These are phyloP conservation scores for Chlamydomonas schloesseri DNA, from an alignment of 139 green algal species.

Conservation along the genomic window DNA sequence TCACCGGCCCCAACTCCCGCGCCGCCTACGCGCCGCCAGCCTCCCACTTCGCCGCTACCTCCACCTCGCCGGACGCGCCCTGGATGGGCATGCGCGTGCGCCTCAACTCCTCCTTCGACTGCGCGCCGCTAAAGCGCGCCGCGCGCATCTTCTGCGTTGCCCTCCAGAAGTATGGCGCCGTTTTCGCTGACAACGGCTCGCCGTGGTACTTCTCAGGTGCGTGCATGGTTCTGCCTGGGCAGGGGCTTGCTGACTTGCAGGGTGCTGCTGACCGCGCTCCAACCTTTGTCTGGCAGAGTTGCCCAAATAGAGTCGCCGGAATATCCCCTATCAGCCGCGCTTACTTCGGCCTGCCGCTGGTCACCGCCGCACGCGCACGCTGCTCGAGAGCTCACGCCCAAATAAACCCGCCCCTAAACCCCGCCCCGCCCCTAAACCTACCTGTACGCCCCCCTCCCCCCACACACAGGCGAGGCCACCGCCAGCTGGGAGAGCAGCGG, in stretches of 20 bases:
- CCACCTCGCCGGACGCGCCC: constrained; percentile 25
- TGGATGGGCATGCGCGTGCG: constrained; percentile 54
- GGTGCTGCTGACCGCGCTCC: too few relatives aligned
- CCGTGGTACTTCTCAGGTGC: constrained; percentile 32
- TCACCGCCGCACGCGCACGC: too few relatives aligned
- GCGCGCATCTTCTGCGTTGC: constrained; percentile 47
- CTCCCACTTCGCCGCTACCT: constrained; percentile 35
- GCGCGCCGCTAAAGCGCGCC: constrained; percentile 4
- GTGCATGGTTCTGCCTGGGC: not conserved
- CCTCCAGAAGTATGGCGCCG: constrained; percentile 52
- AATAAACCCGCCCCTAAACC: too few relatives aligned
- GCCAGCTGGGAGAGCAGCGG: constrained; percentile 3
- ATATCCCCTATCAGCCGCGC: too few relatives aligned
- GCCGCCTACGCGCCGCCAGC: constrained; percentile 39
- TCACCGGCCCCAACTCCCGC: constrained; percentile 48
- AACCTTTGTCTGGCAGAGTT: too few relatives aligned
- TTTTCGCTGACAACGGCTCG: constrained; percentile 57
- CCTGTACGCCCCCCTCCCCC: not conserved
- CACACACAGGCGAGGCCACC: constrained; percentile 6
- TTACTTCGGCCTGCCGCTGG: too few relatives aligned
- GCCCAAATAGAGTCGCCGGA: too few relatives aligned
- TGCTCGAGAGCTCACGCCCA: too few relatives aligned
- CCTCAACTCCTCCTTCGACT: constrained; percentile 46
- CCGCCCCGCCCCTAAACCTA: too few relatives aligned
- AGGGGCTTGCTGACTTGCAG: too few relatives aligned